Evolutionary conservation across 2,329 filamentous ascomycete genomes (phyloP), one percentile per base, ranked within the genome.

Genomic region (Amesomyces nigricolor): DNA sequence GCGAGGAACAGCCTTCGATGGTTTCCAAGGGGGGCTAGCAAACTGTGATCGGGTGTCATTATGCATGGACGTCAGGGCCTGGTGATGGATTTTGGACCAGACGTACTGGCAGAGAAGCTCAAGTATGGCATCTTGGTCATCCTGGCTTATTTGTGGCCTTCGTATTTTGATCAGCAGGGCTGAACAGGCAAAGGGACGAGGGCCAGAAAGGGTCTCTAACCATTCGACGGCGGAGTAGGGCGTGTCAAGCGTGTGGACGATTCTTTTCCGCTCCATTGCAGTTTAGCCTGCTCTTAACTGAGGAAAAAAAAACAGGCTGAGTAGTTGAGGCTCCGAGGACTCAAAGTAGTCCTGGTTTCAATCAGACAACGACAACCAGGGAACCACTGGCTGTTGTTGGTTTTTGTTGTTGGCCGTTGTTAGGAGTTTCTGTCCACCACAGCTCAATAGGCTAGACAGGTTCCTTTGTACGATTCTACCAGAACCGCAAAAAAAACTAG

Each of bases 51-150:
- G 37, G 9, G 22, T 35, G 49, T 42, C 51, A 47, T 37, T 37
- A 51, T 39, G 51, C 39, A 48, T 37, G 57, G 35, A 26, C 42
- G n/a, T 10, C 14, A n/a, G 14, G 19, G 19, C 22, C 13, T 7
- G 8, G 14, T 6, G 19, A 29, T 22, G 7, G 26, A 39, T 13
- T 19, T 11, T 22, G 14, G 29, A 26, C 13, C 14, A 37, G 14
- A 62, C 73, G 63, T 76, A 88, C 86, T 75, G 79, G 78, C 81
- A 87, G 5, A 88, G 73, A 47, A 89, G 73, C 59, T 88, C 83
- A 9, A 88, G 66, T 38, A 88, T 85, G 4, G 77, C 75, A 50
- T 85, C 78, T 67, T 88, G 83, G 51, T 87, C 75, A 47, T 81
- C 72, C 16, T 71, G 65, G 2, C 75, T 73, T 43, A 87, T 75